Base-by-base conservation (phyloP, 306 rosid genomes). In the Begonia loranthoides region DNA sequence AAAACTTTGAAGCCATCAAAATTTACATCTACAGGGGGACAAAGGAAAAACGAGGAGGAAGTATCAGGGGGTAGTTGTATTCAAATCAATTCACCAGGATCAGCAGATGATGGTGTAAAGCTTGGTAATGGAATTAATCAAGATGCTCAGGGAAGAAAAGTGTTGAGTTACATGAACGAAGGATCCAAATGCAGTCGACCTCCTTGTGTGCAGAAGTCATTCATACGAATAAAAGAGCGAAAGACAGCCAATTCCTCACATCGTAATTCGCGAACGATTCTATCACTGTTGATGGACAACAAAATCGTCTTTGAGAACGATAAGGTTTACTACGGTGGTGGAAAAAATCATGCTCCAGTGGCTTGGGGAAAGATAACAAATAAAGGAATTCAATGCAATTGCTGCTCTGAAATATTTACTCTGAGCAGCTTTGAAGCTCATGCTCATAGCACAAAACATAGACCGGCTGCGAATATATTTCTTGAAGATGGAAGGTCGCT, bases 401-500 rank as follows among this genome's bases (percentile, higher is more conserved):
- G 96, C 28, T 87, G 96, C 57, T 51, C 15, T 0, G 4, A 17
- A 12, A 9, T 55, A 6, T 75, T 77, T 52, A 12, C 64, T 28
- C 69, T 65, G 28, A 64, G 73, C 52, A 50, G 47, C 4, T 87
- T 82, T 45, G 94, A 82, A 69, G 71, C 51, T 21, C 96, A 87
- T 45, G 77, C 73, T 3, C 70, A 80, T 9, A 66, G 89, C 59
- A 65, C 73, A 19, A 69, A 61, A 4, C 96, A 63, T 45, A 70
- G 80, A 45, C 94, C 96, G 4, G 62, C 78, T 3, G 69, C 78
- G 10, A 66, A 59, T 41, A 82, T 82, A 47, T 50, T 67, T 28
- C 57, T 87, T 19, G 80, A 78, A 49, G 82, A 80, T 38, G 84
- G 89, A 17, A 79, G 80, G 61, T 70, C 80, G 0, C 45, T 83